Conservation (phyloP, 2,329 filamentous ascomycete genomes). For the Fusarium metavorans region DNA sequence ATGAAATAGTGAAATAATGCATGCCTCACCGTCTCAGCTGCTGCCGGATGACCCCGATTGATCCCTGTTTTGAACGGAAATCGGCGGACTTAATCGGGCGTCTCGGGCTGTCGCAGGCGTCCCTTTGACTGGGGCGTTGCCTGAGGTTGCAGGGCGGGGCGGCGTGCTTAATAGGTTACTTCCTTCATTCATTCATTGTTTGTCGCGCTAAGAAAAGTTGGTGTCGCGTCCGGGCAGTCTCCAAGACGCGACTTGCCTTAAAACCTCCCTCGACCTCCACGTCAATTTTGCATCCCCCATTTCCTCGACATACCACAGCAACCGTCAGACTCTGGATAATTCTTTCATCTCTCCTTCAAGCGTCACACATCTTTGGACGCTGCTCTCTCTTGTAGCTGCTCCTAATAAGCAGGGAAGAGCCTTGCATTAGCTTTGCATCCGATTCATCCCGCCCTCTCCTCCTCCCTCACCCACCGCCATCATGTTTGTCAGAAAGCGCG, state of each 20-base stretch:
- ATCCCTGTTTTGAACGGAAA: constrained; percentile 10
- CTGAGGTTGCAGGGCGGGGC: constrained; percentile 43
- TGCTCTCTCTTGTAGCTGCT: constrained; percentile 41
- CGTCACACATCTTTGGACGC: constrained; percentile 28
- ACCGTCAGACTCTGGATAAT: constrained; percentile 26
- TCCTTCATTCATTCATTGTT: constrained; percentile 28
- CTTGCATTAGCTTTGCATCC: constrained; percentile 37
- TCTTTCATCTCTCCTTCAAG: constrained; percentile 32
- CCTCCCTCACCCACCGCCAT: constrained; percentile 46
- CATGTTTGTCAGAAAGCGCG: constrained; percentile 75
- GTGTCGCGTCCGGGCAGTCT: constrained; percentile 46
- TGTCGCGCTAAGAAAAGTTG: constrained; percentile 50
- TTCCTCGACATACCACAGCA: constrained; percentile 40
- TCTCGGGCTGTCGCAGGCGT: constrained; percentile 9
- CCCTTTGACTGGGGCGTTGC: constrained; percentile 36
- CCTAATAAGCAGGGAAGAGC: constrained; percentile 40
- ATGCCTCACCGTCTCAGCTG: neutral
- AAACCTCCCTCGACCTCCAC: constrained; percentile 49
- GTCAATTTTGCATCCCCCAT: constrained; percentile 40
- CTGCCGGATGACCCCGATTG: constrained; percentile 1
- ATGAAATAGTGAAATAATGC: neutral
- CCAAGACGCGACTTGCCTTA: constrained; percentile 51
- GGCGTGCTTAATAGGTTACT: constrained; percentile 45
- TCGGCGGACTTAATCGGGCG: constrained; percentile 10
- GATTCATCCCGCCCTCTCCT: constrained; percentile 32